Conservation (phyloP, 176 grass and related monocot genomes). For the Aegilops sharonensis region DNA sequence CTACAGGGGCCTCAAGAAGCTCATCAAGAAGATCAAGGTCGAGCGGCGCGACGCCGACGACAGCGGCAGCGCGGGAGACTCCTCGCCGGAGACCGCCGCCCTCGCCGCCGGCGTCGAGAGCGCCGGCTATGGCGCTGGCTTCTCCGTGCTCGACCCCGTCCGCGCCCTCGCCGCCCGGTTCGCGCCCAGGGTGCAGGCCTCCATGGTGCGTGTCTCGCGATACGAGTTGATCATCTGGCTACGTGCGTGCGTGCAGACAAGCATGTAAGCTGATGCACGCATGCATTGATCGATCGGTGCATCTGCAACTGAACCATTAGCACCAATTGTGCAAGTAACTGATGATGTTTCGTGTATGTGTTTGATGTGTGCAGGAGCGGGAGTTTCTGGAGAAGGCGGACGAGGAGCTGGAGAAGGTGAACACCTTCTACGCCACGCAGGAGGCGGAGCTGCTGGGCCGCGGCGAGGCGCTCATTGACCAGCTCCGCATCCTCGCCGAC, state of each 20-base stretch:
- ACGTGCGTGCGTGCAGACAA: constrained; percentile 25
- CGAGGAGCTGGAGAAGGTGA: constrained; percentile 86
- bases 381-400: constrained; percentile 67
- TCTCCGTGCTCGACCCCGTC: constrained; percentile 71
- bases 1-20: constrained; percentile 82
- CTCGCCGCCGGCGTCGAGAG: too few species aligned
- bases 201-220: neutral
- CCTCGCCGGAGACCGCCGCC: neutral
- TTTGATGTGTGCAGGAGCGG: constrained; percentile 33
- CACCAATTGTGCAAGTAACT: neutral
- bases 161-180: constrained; percentile 50
- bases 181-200: neutral
- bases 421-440: constrained; percentile 52
- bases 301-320: neutral
- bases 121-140: constrained; percentile 30
- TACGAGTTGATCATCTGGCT: neutral
- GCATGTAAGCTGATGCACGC: constrained; percentile 34
- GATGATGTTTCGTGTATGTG: too few species aligned
- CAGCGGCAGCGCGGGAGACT: neutral
- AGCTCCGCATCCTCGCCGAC: constrained; percentile 77
- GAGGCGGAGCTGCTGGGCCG: constrained; percentile 62
- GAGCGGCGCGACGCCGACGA: neutral
- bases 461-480: constrained; percentile 58
- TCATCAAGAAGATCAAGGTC: constrained; percentile 77
- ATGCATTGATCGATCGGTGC: neutral